Conservation (phyloP, 2,329 filamentous ascomycete species). For the Aureobasidium uvarum region DNA sequence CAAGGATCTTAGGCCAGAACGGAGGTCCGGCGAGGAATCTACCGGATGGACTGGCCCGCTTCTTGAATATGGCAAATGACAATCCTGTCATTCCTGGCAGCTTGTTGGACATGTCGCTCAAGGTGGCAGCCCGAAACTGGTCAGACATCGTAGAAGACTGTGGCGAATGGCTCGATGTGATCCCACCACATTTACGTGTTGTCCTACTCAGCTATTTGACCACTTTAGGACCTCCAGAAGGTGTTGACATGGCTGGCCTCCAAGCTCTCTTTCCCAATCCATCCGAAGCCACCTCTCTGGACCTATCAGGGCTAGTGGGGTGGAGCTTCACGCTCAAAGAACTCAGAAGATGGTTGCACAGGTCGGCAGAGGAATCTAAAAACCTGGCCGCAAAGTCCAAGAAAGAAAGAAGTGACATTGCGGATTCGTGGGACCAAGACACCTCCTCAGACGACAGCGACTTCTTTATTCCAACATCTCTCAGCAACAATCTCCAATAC, state of each 20-base stretch:
- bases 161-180: conserved; percentile 51
- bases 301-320: conserved; percentile 54
- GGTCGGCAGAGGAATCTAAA: conserved; percentile 17
- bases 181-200: conserved; percentile 54
- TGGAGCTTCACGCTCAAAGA: conserved; percentile 49
- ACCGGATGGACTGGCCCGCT: conserved; percentile 34
- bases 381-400: background rate
- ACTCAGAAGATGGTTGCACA: conserved; percentile 46
- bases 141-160: conserved; percentile 57
- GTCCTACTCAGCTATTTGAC: conserved; percentile 57
- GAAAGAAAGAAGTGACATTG: background rate
- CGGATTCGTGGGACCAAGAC: conserved; percentile 51
- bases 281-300: conserved; percentile 51
- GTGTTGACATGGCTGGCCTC: conserved; percentile 47
- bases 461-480: conserved; percentile 32
- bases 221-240: conserved; percentile 47
- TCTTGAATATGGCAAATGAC: conserved; percentile 31
- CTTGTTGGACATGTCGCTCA: conserved; percentile 53
- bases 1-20: conserved; percentile 24
- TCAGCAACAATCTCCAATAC: conserved; percentile 46
- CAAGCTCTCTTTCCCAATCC: conserved; percentile 52
- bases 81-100: conserved; percentile 36
- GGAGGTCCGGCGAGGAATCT: conserved; percentile 32
- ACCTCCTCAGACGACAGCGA: conserved; percentile 31
- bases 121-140: conserved; percentile 57